Evolutionary conservation across 202 grass and related monocot genomes (phyloP), one percentile per base, ranked within the genome.

Genomic region (Hordeum pubiflorum): DNA sequence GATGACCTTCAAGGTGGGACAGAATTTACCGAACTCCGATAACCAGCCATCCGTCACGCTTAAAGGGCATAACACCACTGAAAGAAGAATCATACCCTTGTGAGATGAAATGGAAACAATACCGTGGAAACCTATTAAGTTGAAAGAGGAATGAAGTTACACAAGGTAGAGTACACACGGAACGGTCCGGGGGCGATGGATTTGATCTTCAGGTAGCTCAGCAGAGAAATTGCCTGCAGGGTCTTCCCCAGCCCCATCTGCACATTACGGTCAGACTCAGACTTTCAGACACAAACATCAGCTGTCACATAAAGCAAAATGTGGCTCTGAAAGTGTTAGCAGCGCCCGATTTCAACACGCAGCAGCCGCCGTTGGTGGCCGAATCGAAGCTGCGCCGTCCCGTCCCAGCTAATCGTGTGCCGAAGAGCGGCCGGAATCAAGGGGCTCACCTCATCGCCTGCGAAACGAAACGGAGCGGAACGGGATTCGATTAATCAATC

Each of bases 231-330:
- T 72, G 92, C 92, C 64, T 98, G 95, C 29, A 98, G 86, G 82
- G 95, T 98, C 82, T 98, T 98, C 59, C 95, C 95, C 71, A 98
- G 82, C 6, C 95, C 95, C 95, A 98, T 98, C 88, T 98, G 88
- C 44, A 52, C 46, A 91, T 69, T 69, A 27, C 60, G 15, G 48
- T 69, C 10, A 26, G 44, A 52, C 10, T 29, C 29, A 69, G 61
- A 33, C 26, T 33, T 32, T 1, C 60, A 29, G 48, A 6, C 48
- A 24, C 46, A 52, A 73, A 39, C 9, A 69, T 75, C 17, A 60
- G 14, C 27, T 44, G 2, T 39, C 26, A 50, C 34, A 17, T 63
- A 15, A 78, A 29, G 24, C 26, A 48, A 43, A 11, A 54, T 0
- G 7, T 48, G 23, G 68, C 43, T 71, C 69, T 72, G 23, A 50